phyloP scores from a whole-genome alignment of 495 filamentous ascomycete species.

The Achaetomiella virescens region DNA sequence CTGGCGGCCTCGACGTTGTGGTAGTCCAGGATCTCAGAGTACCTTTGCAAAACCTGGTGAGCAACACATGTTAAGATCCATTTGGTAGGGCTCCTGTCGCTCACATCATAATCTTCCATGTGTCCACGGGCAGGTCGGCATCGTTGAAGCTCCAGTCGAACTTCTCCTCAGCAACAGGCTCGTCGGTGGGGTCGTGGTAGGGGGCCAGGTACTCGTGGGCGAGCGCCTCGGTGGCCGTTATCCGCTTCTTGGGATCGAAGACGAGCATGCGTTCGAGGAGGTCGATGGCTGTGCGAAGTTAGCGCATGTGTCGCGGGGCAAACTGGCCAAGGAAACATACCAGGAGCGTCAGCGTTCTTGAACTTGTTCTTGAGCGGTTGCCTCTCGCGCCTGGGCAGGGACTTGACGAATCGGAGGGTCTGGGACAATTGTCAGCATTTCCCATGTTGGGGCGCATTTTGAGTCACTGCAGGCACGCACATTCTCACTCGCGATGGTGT shows the following conservation, averaged over 20 bases:
- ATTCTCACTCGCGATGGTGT: conserved; percentile 97
- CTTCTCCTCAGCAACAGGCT: conserved; percentile 92
- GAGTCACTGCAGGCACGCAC: conserved; percentile 50
- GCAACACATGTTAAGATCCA: not conserved
- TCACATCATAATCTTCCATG: conserved; percentile 99
- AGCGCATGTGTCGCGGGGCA: not conserved
- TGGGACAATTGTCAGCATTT: conserved; percentile 28
- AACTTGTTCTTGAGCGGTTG: conserved; percentile 89
- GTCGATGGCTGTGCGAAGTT: conserved; percentile 64
- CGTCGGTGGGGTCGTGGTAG: conserved; percentile 95
- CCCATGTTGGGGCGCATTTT: not conserved
- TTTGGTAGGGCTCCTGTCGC: conserved; percentile 15
- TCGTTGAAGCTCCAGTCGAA: conserved; percentile 99
- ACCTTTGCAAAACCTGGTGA: conserved; percentile 51
- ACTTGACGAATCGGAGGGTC: conserved; percentile 97
- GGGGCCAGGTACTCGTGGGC: conserved; percentile 90
- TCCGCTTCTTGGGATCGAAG: conserved; percentile 88
- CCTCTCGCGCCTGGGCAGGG: conserved; percentile 89
- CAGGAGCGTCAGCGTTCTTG: conserved; percentile 87
- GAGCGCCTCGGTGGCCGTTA: conserved; percentile 76
- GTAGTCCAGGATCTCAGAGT: conserved; percentile 98
- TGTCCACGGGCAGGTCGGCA: conserved; percentile 93
- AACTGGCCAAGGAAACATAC: conserved; percentile 42
- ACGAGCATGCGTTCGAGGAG: conserved; percentile 95
- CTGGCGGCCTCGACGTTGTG: conserved; percentile 76